Percentiles rank a stretch among this genome's conserved stretches.
phyloP scores from a whole-genome alignment of 495 filamentous ascomycete genomes.

The Acidomyces sp. region DNA sequence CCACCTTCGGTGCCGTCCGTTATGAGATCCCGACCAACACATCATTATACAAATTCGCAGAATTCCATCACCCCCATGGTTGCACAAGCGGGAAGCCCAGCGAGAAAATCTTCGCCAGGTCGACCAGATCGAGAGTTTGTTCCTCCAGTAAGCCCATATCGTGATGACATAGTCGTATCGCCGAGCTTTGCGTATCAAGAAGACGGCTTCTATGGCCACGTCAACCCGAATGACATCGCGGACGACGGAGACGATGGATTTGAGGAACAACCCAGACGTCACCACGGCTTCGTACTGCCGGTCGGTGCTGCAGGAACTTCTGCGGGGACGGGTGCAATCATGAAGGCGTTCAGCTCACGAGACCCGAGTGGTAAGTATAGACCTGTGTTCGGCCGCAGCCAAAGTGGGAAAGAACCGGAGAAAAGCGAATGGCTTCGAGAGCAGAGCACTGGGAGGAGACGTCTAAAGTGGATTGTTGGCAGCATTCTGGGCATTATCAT shows the following conservation, averaged over 20 bases:
- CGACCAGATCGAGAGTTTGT: neutral
- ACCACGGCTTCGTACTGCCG: slow-evolving; percentile 7
- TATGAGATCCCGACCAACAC: neutral
- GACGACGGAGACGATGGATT: slow-evolving; percentile 82
- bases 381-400: slow-evolving; percentile 39
- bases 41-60: slow-evolving; percentile 6
- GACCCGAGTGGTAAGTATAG: slow-evolving; percentile 39
- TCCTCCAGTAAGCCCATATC: slow-evolving; percentile 1
- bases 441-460: slow-evolving; percentile 50
- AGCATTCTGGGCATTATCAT: slow-evolving; percentile 48
- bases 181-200: slow-evolving; percentile 12
- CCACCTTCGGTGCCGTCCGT: slow-evolving; percentile 1
- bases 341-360: slow-evolving; percentile 29
- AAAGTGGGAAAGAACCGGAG: slow-evolving; percentile 27
- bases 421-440: slow-evolving; percentile 46
- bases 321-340: slow-evolving; percentile 22
- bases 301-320: slow-evolving; percentile 30
- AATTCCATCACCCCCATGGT: slow-evolving; percentile 3
- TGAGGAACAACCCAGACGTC: slow-evolving; percentile 26
- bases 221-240: slow-evolving; percentile 67
- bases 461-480: slow-evolving; percentile 56
- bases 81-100: neutral
- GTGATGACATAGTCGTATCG: neutral
- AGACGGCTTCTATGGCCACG: slow-evolving; percentile 33
- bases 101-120: neutral